These are phyloP conservation scores for Ceratocystis cubensis DNA, from an alignment of 2,329 filamentous ascomycete genomes.

Conservation along the genomic window DNA sequence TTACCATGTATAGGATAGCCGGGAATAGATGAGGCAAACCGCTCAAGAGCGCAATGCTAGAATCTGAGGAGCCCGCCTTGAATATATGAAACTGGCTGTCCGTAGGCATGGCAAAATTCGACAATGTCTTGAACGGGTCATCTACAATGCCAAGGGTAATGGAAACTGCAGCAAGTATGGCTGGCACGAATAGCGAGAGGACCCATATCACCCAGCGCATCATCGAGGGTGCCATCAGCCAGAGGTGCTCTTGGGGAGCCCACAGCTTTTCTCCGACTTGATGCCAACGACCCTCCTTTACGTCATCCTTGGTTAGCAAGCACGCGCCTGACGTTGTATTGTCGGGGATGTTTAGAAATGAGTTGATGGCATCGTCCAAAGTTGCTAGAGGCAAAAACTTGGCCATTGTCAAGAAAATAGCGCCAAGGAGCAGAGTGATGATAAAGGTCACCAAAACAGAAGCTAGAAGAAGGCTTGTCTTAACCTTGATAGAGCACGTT, in stretches of 20 bases:
- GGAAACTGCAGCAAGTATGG: slow-evolving; percentile 30
- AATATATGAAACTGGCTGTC: slow-evolving; percentile 29
- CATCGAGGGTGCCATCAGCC: slow-evolving; percentile 35
- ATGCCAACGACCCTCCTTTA: slow-evolving; percentile 34
- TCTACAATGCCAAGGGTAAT: slow-evolving; percentile 30
- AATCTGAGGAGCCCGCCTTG: slow-evolving; percentile 24
- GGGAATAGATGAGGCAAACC: slow-evolving; percentile 39
- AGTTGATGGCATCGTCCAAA: slow-evolving; percentile 39
- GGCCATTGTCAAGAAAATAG: slow-evolving; percentile 31
- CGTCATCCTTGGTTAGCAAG: slow-evolving; percentile 37
- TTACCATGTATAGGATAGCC: slow-evolving; percentile 35
- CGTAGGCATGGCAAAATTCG: slow-evolving; percentile 31
- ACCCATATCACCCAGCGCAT: slow-evolving; percentile 33
- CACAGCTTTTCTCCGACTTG: slow-evolving; percentile 34
- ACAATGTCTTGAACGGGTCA: slow-evolving; percentile 27
- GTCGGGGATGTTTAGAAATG: slow-evolving; percentile 38
- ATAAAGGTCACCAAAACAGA: slow-evolving; percentile 33
- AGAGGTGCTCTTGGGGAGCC: slow-evolving; percentile 32
- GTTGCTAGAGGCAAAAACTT: slow-evolving; percentile 36
- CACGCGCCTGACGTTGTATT: slow-evolving; percentile 33
- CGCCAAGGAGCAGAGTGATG: slow-evolving; percentile 26
- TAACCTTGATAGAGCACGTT: slow-evolving; percentile 34
- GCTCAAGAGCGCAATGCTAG: slow-evolving; percentile 31
- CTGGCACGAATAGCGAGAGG: slow-evolving; percentile 31
- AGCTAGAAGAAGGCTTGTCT: slow-evolving; percentile 33